Evolutionary conservation across 129 eudicot genomes (phyloP).

Genomic region (Scalesia atractyloides): DNA sequence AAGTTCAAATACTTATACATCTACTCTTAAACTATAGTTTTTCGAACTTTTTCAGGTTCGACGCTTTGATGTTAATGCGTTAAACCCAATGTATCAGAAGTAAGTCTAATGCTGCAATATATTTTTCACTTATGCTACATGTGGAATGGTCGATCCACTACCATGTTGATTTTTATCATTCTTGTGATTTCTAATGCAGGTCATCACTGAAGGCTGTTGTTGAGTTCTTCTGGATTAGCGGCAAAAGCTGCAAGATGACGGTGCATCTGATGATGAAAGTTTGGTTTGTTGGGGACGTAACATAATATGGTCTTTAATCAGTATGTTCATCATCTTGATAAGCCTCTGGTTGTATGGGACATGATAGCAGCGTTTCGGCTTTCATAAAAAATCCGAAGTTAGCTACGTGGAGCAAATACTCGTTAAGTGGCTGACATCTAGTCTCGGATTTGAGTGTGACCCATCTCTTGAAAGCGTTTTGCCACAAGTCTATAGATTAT

Average conservation of each 20-base stretch:
- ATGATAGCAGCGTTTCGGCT: constrained; percentile 63
- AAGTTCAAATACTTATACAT: constrained; percentile 10
- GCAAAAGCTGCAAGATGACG: constrained; percentile 44
- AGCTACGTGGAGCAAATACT: constrained; percentile 52
- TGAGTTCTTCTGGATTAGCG: constrained; percentile 93
- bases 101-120: constrained; percentile 27
- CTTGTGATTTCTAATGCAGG: constrained; percentile 41
- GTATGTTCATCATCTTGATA: constrained; percentile 34
- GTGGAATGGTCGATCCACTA: neutral
- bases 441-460: constrained; percentile 37
- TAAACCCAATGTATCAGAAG: constrained; percentile 91
- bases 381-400: constrained; percentile 52
- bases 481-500: constrained; percentile 34
- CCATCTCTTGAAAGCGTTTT: constrained; percentile 28
- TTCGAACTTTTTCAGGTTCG: constrained; percentile 59
- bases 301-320: constrained; percentile 67
- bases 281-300: constrained; percentile 60
- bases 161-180: neutral
- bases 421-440: constrained; percentile 54
- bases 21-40: constrained; percentile 8
- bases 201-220: constrained; percentile 66
- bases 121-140: neutral
- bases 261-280: constrained; percentile 36
- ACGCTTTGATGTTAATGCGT: constrained; percentile 58
- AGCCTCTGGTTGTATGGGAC: constrained; percentile 79